A percentile compares a stretch with the other conserved stretches of the same genome.
phyloP scores from a whole-genome alignment of 441 rosid genomes.

The Daphne laureola region DNA sequence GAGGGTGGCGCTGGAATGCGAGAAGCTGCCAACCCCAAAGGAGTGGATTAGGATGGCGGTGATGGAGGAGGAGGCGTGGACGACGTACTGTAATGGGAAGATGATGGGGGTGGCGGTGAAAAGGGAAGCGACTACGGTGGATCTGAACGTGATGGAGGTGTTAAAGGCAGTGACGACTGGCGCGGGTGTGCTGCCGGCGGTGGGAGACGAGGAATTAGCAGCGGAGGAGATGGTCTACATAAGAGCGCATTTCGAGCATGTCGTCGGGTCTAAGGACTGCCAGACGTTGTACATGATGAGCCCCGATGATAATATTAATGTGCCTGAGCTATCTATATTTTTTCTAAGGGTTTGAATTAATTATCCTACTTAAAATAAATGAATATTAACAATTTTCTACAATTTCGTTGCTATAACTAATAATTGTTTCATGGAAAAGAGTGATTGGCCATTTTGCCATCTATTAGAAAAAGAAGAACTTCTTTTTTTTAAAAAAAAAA shows the following conservation, averaged over 20 bases:
- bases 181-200: slow-evolving; percentile 57
- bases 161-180: slow-evolving; percentile 74
- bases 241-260: slow-evolving; percentile 31
- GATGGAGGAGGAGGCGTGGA: slow-evolving; percentile 72
- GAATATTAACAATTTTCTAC: too few relatives aligned
- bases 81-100: slow-evolving; percentile 79
- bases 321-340: slow-evolving; percentile 27
- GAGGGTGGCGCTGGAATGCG: too few relatives aligned
- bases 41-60: slow-evolving; percentile 48
- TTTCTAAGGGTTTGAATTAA: too few relatives aligned
- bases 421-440: too few relatives aligned
- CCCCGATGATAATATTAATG: slow-evolving; percentile 29
- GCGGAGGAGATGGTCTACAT: slow-evolving; percentile 26
- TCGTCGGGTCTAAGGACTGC: slow-evolving; percentile 33
- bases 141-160: slow-evolving; percentile 64
- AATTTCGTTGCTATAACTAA: too few relatives aligned
- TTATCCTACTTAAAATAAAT: too few relatives aligned
- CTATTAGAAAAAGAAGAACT: too few relatives aligned
- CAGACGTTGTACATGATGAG: slow-evolving; percentile 41
- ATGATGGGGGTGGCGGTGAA: slow-evolving; percentile 59
- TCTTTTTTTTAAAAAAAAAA: too few relatives aligned
- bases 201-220: too few relatives aligned
- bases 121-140: slow-evolving; percentile 60
- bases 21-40: slow-evolving; percentile 1
- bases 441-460: too few relatives aligned